These are phyloP conservation scores for Davidsoniella eucalypti DNA, from an alignment of 2,329 filamentous ascomycete genomes.

Conservation along the genomic window DNA sequence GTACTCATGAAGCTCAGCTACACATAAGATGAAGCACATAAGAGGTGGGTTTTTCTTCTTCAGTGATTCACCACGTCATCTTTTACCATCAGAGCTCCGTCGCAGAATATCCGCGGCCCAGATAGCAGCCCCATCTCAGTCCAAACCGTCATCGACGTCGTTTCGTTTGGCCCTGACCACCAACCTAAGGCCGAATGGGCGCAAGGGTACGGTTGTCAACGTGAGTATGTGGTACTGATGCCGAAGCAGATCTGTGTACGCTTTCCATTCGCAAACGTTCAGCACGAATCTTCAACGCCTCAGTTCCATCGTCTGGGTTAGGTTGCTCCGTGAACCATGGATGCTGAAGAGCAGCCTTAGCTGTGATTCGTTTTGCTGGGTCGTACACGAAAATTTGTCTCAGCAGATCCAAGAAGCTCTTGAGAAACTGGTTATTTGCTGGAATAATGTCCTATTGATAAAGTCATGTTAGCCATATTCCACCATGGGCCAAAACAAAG, in stretches of 20 bases:
- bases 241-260: neutral
- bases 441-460: conserved; percentile 45
- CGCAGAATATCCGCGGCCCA: too few species aligned
- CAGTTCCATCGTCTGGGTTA: conserved; percentile 48
- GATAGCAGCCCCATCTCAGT: too few species aligned
- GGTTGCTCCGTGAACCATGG: conserved; percentile 51
- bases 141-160: too few species aligned
- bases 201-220: conserved; percentile 4
- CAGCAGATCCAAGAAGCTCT: conserved; percentile 46
- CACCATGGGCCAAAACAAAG: neutral
- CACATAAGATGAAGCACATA: neutral
- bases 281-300: conserved; percentile 46
- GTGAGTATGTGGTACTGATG: neutral
- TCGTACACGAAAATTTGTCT: conserved; percentile 55
- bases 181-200: conserved; percentile 1
- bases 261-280: conserved; percentile 30
- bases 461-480: conserved; percentile 14
- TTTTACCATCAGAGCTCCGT: too few species aligned
- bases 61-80: too few species aligned
- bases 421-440: conserved; percentile 39
- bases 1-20: neutral
- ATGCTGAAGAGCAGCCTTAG: conserved; percentile 48
- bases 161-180: too few species aligned
- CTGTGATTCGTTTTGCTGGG: conserved; percentile 46
- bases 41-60: too few species aligned